Evolutionary conservation across 1,284 basidiomycete genomes (phyloP).

Genomic region (Lignosus rhinocerotis): DNA sequence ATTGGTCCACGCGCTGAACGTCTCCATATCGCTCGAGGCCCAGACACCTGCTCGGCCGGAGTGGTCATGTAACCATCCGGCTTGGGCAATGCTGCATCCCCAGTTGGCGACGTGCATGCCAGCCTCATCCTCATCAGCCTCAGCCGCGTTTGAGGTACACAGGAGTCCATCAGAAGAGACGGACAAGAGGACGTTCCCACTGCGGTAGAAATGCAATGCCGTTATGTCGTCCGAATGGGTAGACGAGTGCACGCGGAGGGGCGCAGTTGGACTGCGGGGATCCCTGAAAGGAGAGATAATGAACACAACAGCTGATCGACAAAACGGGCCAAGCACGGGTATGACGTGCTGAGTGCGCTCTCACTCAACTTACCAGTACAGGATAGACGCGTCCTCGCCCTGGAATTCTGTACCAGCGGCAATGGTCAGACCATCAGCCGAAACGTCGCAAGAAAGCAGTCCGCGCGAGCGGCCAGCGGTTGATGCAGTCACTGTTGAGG

Average conservation of each 20-base stretch:
- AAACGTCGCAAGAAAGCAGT: conserved; percentile 69
- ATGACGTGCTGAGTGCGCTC: neutral
- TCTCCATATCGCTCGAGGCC: conserved; percentile 85
- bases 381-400: conserved; percentile 66
- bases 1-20: conserved; percentile 71
- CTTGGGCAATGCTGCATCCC: conserved; percentile 74
- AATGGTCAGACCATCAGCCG: conserved; percentile 61
- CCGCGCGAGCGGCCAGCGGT: conserved; percentile 44
- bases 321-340: neutral
- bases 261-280: conserved; percentile 50
- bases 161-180: conserved; percentile 75
- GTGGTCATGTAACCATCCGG: conserved; percentile 57
- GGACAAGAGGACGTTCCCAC: conserved; percentile 53
- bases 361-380: conserved; percentile 62
- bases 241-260: conserved; percentile 52
- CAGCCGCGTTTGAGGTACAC: conserved; percentile 62
- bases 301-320: neutral
- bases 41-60: conserved; percentile 47
- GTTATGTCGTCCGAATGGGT: conserved; percentile 83
- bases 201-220: conserved; percentile 52
- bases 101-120: conserved; percentile 68
- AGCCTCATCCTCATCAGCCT: conserved; percentile 77
- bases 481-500: conserved; percentile 41
- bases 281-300: conserved; percentile 48
- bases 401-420: conserved; percentile 72